Base-by-base conservation (phyloP, 495 filamentous ascomycete species). In the Aspergillus baeticus region DNA sequence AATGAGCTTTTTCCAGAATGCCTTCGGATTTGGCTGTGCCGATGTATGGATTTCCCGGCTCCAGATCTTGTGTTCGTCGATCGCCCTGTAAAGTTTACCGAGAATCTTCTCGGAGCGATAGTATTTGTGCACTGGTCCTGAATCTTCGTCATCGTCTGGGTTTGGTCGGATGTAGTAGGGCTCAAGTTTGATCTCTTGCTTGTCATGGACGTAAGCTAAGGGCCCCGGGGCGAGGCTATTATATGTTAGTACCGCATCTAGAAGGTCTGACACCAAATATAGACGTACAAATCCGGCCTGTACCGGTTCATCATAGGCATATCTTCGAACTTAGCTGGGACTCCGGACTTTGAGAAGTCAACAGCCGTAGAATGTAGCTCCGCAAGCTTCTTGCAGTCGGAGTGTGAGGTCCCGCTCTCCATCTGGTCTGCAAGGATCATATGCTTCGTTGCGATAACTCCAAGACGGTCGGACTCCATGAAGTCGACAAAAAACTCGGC, bases 261-360 rank as follows among this genome's bases (percentile, higher is more conserved):
- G 38, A 5, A 46, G 10, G 8, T 6, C 37, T 15, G 14, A 6
- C 18, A 23, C 1, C 14, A 15, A n/a, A n/a, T n/a, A 29, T 1
- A 18, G 17, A 46, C 60, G 48, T 49, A 66, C 60, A 87, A 88
- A 59, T 87, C 86, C 5, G 85, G 85, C 10, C 81, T 71, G 29
- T 59, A 67, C 1, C 54, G 63, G 38, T 63, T 71, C 51, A 64
- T 69, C 36, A 39, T 68, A 6, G 79, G 85, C 26, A 80, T 60
- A 33, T 72, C 56, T 1, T 26, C 48, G 43, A 80, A 70, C 14
- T 31, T 54, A 15, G 92, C 89, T 0, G 86, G 78, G 23, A 84
- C 81, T 0, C 91, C 91, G 0, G 87, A 85, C 65, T 96, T 94
- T 2, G 85, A 88, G 59, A 87, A 96, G 66, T 96, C 90, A 1